Base-by-base conservation (phyloP, 2,329 filamentous ascomycete species). In the Coniochaeta prunicola region DNA sequence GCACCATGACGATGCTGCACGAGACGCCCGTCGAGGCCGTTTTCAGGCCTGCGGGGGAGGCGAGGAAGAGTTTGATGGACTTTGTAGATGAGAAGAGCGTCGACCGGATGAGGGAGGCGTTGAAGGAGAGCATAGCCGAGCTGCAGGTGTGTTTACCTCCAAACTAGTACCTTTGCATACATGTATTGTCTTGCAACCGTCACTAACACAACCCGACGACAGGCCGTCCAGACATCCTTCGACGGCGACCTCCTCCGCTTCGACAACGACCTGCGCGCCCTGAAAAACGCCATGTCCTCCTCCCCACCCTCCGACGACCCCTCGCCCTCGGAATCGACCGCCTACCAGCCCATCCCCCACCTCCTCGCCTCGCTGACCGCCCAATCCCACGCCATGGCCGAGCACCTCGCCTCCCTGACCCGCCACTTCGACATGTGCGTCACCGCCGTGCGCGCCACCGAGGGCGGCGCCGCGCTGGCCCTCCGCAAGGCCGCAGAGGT, bases 371-470 rank as follows among this genome's bases (percentile, higher is more conserved):
- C 79, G 2, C 80, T 96, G 36, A 86, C 92, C 63, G 79, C 79
- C 15, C 86, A 93, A 64, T 92, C 92, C 0, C 86, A 90, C 62
- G 85, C 87, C 66, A 93, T 96, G 86, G 93, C 92, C 5, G 81
- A 87, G 59, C 81, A 91, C 5, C 82, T 97, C 1, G 84, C 91
- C 59, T 91, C 89, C 0, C 77, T 97, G 4, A 92, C 91, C 8
- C 84, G 83, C 28, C 93, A 97, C 73, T 97, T 96, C 70, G 93
- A 97, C 71, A 84, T 96, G 63, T 97, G 93, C 71, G 90, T 96
- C 15, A 93, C 88, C 1, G 93, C 93, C 0, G 88, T 97, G 48
- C 90, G 92, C 60, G 91, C 93, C 56, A 97, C 92, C 3, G 92
- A 96, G 74, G 89, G 89, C 31, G 89, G 87, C 5, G 85, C 86